Base-by-base conservation (phyloP, 495 filamentous ascomycete species). In the Aspergillus cristatus region DNA sequence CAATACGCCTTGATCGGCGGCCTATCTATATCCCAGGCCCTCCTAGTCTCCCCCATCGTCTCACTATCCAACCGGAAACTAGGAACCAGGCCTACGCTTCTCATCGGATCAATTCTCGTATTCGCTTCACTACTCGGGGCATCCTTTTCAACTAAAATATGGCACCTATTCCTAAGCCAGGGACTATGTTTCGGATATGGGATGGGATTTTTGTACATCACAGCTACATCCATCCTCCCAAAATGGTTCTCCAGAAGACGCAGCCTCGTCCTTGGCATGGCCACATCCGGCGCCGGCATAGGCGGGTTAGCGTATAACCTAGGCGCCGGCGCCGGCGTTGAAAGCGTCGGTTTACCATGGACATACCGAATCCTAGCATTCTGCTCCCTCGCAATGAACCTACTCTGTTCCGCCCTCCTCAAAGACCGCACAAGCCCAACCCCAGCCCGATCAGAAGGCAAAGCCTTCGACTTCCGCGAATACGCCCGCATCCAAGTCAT, bases 241-340 rank as follows among this genome's bases (percentile, higher is more conserved):
- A 81, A 87, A 52, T 89, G 85, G 85, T 89, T 89, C 58, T 61
- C 58, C 13, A 72, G 67, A 26, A 64, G 66, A 16, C 68, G 81
- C 20, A 78, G 74, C 28, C 64, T 88, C 13, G 81, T 84, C n/a
- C 84, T 78, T 45, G 78, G 81, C 1, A 71, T 85, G n/a, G 63
- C 73, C 4, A 65, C 79, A 1, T 68, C 74, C 10, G 85, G 83
- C 0, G 75, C 71, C 16, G 84, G 84, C 11, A 64, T 84, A 25
- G 80, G 81, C 11, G 85, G 85, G 0, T 56, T 89, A 16, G 62
- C 68, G 20, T 80, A 76, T 50, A 44, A 40, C 25, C 39, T 65
- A 14, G 48, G 42, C 6, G 42, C 54, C 0, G 40, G 46, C 15
- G 48, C 50, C 2, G 49, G 51, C 45, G 81, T 90, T 42, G 42